These are phyloP conservation scores for Penicillium sp. DNA, from an alignment of 2,329 filamentous ascomycete genomes.

Conservation along the genomic window DNA sequence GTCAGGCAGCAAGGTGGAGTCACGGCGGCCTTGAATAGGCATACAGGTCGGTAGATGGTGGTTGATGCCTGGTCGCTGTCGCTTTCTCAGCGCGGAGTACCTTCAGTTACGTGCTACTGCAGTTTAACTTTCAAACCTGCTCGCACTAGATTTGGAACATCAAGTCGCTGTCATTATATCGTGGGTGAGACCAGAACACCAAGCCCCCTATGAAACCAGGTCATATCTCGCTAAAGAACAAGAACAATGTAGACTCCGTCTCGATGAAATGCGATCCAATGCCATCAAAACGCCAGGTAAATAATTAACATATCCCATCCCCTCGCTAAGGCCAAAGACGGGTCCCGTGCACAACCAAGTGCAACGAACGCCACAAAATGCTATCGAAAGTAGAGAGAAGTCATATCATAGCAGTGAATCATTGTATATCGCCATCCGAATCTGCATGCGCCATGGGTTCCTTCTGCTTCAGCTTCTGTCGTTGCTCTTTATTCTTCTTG, in stretches of 20 bases:
- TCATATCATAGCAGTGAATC: conserved; percentile 16
- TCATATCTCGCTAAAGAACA: conserved; percentile 1
- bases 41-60: too few species aligned
- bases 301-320: not conserved
- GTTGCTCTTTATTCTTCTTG: conserved; percentile 20
- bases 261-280: not conserved
- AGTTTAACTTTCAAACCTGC: not conserved
- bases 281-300: not conserved
- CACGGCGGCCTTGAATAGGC: too few species aligned
- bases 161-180: not conserved
- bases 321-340: not conserved
- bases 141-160: not conserved
- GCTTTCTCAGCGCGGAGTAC: not conserved
- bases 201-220: not conserved
- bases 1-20: not conserved
- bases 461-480: conserved; percentile 21
- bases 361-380: not conserved
- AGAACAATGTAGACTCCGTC: not conserved
- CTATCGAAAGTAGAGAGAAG: conserved; percentile 1
- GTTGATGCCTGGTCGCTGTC: not conserved
- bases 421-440: conserved; percentile 24
- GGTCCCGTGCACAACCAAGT: not conserved
- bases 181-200: not conserved
- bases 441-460: conserved; percentile 22
- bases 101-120: too few species aligned